Base-by-base conservation (phyloP, 257 asterid genomes). In the Plectranthus barbatus region DNA sequence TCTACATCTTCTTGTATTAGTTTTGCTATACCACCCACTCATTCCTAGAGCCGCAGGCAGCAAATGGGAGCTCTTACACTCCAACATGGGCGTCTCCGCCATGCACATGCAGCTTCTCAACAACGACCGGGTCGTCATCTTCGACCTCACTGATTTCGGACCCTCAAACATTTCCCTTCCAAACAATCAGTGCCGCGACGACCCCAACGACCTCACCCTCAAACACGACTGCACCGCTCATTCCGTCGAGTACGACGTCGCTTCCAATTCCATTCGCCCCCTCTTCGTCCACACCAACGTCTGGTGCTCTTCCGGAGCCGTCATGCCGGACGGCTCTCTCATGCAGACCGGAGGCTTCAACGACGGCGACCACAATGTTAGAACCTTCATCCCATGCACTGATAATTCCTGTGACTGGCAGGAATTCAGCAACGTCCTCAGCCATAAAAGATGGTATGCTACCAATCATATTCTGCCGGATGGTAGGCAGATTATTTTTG, bases 31-130 rank as follows among this genome's bases (percentile, higher is more conserved):
- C 5, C 7, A 31, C 6, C 7, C 6, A 2, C 3, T 4, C 7
- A 31, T 31, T 31, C 36, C 36, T 7, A 7, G 36, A 31, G 69
- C 74, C 47, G 71, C 50, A 62, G 74, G 56, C 12, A 87, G 87
- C 55, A 50, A 48, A 31, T 85, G 87, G 87, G 65, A 78, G 4
- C 8, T 62, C 0, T 79, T 85, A 37, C 72, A 59, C 2, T 13
- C 77, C 42, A 80, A 66, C 74, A 57, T 77, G 36, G 90, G 94
- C 49, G 67, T 83, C 1, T 75, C 82, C 0, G 84, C 87, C 64
- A 80, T 85, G 90, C 94, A 83, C 79, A 77, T 83, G 84, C 94
- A 83, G 63, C 87, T 85, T 57, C 89, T 83, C 48, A 57, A 77
- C 69, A 79, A 76, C 53, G 82, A 85, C 70, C 81, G 72, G 18